Conservation (phyloP, 768 basidiomycete genomes). For the Auriscalpium orientale region DNA sequence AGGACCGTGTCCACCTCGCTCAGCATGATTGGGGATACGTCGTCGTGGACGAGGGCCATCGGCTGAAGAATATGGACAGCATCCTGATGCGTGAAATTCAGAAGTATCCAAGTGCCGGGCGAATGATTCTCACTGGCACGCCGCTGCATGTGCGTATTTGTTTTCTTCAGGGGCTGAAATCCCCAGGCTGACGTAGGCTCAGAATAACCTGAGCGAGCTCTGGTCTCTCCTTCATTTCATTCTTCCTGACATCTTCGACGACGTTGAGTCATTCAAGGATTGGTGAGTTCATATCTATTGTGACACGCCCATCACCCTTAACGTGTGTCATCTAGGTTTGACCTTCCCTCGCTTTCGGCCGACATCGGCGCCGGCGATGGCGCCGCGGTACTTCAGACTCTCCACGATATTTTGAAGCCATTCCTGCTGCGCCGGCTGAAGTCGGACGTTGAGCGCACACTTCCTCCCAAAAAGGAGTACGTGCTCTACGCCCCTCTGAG, state of each 20-base stretch:
- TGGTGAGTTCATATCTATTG: slow-evolving; percentile 42
- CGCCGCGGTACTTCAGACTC: slow-evolving; percentile 59
- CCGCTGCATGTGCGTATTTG: slow-evolving; percentile 72
- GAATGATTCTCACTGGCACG: slow-evolving; percentile 94
- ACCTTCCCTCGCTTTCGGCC: slow-evolving; percentile 56
- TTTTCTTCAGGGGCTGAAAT: not conserved
- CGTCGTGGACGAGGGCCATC: slow-evolving; percentile 93
- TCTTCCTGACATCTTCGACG: slow-evolving; percentile 87
- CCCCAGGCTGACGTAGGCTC: slow-evolving; percentile 4
- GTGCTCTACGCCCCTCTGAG: slow-evolving; percentile 88
- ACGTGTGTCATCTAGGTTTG: slow-evolving; percentile 43
- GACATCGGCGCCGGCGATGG: slow-evolving; percentile 52
- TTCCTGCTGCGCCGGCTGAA: slow-evolving; percentile 92
- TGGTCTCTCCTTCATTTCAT: slow-evolving; percentile 97
- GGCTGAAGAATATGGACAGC: slow-evolving; percentile 91
- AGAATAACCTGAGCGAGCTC: slow-evolving; percentile 94
- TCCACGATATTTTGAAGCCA: slow-evolving; percentile 90
- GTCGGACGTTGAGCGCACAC: slow-evolving; percentile 68
- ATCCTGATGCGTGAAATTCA: slow-evolving; percentile 88
- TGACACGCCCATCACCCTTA: not conserved
- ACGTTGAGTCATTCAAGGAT: slow-evolving; percentile 84
- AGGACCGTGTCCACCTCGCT: slow-evolving; percentile 58
- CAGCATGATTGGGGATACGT: slow-evolving; percentile 83
- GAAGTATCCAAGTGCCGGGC: slow-evolving; percentile 71
- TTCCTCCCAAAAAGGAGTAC: slow-evolving; percentile 94